phyloP scores from a whole-genome alignment of 2,329 filamentous ascomycete genomes.

The Metarhizium rileyi region DNA sequence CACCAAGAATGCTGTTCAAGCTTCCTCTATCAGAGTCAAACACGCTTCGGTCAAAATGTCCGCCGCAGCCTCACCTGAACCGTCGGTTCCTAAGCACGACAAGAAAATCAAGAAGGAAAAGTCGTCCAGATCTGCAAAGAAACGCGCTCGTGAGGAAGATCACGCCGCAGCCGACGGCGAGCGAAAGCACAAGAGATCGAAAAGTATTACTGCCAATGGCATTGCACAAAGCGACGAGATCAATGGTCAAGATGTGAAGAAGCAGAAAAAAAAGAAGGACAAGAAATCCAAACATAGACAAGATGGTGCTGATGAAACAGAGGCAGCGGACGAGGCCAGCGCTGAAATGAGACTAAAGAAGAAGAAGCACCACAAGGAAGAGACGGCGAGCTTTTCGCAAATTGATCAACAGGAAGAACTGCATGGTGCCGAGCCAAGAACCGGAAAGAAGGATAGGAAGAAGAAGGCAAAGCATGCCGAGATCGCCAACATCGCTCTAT shows the following conservation, averaged over 20 bases:
- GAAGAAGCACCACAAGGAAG: slow-evolving; percentile 21
- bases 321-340: slow-evolving; percentile 3
- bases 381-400: slow-evolving; percentile 14
- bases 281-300: slow-evolving; percentile 10
- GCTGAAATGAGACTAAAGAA: slow-evolving; percentile 9
- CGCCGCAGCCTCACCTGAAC: slow-evolving; percentile 21
- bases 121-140: slow-evolving; percentile 28
- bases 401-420: slow-evolving; percentile 2
- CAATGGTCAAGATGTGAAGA: slow-evolving; percentile 20
- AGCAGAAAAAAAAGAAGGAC: slow-evolving; percentile 14
- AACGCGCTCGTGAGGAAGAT: slow-evolving; percentile 36
- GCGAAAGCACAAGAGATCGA: slow-evolving; percentile 41
- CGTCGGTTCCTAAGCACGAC: slow-evolving; percentile 22
- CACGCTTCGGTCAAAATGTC: slow-evolving; percentile 11
- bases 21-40: slow-evolving; percentile 6
- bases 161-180: slow-evolving; percentile 24
- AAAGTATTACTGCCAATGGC: slow-evolving; percentile 29
- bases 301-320: not conserved
- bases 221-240: slow-evolving; percentile 11
- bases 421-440: slow-evolving; percentile 14
- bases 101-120: slow-evolving; percentile 30
- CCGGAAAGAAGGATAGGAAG: slow-evolving; percentile 22
- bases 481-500: slow-evolving; percentile 10
- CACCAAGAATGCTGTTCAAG: not conserved
- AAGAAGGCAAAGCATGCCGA: slow-evolving; percentile 16